Percentiles rank a stretch among this genome's conserved stretches.
phyloP scores from a whole-genome alignment of 208 protist genomes.

The Phytomonas francai region DNA sequence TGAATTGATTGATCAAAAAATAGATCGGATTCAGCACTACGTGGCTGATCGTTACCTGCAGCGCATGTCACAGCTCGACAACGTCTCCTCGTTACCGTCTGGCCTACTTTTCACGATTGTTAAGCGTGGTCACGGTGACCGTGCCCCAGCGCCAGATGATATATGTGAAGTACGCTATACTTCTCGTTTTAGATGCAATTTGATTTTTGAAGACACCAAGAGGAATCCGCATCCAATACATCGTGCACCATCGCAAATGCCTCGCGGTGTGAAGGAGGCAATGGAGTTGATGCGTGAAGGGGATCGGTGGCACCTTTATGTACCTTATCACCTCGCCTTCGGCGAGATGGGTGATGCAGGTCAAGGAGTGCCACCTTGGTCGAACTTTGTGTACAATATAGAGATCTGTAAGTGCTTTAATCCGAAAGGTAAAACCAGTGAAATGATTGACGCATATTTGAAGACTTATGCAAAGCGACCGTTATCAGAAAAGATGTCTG shows the following conservation, averaged over 20 bases:
- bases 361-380: conserved; percentile 27
- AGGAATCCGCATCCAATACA: conserved; percentile 30
- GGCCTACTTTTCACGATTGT: conserved; percentile 59
- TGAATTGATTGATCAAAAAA: neutral
- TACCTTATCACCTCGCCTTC: conserved; percentile 71
- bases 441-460: conserved; percentile 52
- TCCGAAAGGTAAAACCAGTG: conserved; percentile 31
- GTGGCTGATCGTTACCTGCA: conserved; percentile 36
- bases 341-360: conserved; percentile 30
- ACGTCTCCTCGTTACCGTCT: conserved; percentile 60
- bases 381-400: conserved; percentile 57
- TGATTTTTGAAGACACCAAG: conserved; percentile 48
- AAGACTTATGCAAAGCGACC: conserved; percentile 28
- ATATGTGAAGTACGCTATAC: conserved; percentile 71
- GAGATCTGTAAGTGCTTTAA: conserved; percentile 44
- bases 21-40: conserved; percentile 10
- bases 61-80: conserved; percentile 20
- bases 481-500: neutral
- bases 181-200: conserved; percentile 35
- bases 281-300: conserved; percentile 85
- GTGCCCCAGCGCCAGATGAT: conserved; percentile 34
- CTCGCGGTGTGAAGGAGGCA: conserved; percentile 56
- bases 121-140: conserved; percentile 35
- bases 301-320: conserved; percentile 64
- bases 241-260: conserved; percentile 47